These are phyloP conservation scores for Cinnamomum micranthum DNA, from an alignment of 164 flowering plant genomes.

Conservation along the genomic window DNA sequence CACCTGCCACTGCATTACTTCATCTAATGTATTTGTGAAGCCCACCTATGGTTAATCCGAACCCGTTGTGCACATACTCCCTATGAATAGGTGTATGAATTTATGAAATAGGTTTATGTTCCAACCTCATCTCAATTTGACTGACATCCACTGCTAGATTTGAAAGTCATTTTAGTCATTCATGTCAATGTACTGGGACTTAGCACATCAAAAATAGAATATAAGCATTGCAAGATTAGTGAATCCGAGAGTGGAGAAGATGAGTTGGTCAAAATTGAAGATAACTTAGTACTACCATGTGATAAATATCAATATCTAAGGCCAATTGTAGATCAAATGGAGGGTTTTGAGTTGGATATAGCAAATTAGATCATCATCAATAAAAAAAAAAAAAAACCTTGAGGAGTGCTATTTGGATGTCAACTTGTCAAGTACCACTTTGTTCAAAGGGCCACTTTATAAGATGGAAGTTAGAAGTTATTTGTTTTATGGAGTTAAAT, in stretches of 20 bases:
- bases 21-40: too few species aligned
- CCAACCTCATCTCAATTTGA: too few species aligned
- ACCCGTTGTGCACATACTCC: too few species aligned
- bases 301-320: too few species aligned
- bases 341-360: background rate
- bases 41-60: too few species aligned
- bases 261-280: background rate
- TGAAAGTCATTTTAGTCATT: too few species aligned
- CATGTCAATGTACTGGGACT: background rate
- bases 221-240: background rate
- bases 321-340: background rate
- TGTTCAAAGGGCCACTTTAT: background rate
- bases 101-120: too few species aligned
- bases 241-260: background rate
- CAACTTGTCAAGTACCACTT: background rate
- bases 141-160: too few species aligned
- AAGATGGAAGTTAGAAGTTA: background rate
- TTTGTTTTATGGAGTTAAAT: background rate
- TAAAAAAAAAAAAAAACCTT: background rate
- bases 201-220: background rate
- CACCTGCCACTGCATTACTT: too few species aligned
- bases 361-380: background rate
- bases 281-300: background rate
- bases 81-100: too few species aligned
- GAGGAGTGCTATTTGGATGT: background rate